These are phyloP conservation scores for Harrya chromipes DNA, from an alignment of 768 basidiomycete species.

Conservation along the genomic window DNA sequence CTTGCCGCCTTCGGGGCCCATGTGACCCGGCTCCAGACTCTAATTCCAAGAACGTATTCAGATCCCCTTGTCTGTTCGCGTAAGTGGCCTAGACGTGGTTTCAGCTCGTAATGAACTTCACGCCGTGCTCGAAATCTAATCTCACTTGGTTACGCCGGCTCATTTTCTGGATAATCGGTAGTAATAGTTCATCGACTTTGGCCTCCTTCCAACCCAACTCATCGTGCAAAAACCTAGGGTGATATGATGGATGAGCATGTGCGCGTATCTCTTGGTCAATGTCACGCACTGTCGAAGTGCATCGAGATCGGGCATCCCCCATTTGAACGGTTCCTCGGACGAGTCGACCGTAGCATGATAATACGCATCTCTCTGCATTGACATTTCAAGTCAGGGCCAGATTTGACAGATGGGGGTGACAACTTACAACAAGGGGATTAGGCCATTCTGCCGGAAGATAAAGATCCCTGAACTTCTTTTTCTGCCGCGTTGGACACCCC, in stretches of 20 bases:
- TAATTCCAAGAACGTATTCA: constrained; percentile 74
- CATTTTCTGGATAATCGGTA: constrained; percentile 90
- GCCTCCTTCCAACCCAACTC: constrained; percentile 79
- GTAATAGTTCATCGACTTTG: constrained; percentile 88
- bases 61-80: constrained; percentile 71
- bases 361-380: constrained; percentile 80
- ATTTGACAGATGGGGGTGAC: constrained; percentile 7
- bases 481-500: constrained; percentile 45
- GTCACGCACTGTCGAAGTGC: constrained; percentile 72
- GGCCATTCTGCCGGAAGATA: constrained; percentile 87
- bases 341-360: constrained; percentile 87
- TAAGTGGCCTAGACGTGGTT: constrained; percentile 46
- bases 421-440: constrained; percentile 79
- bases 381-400: neutral
- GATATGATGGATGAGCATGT: constrained; percentile 10
- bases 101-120: neutral
- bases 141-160: constrained; percentile 73
- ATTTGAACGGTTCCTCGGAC: constrained; percentile 92
- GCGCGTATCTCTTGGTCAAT: constrained; percentile 2
- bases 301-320: constrained; percentile 96
- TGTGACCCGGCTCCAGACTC: constrained; percentile 62
- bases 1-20: constrained; percentile 77
- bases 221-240: constrained; percentile 59
- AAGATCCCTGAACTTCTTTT: constrained; percentile 83
- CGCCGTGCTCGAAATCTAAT: neutral